phyloP scores from a whole-genome alignment of 2,329 filamentous ascomycete genomes.

The Alternaria ethzedia region DNA sequence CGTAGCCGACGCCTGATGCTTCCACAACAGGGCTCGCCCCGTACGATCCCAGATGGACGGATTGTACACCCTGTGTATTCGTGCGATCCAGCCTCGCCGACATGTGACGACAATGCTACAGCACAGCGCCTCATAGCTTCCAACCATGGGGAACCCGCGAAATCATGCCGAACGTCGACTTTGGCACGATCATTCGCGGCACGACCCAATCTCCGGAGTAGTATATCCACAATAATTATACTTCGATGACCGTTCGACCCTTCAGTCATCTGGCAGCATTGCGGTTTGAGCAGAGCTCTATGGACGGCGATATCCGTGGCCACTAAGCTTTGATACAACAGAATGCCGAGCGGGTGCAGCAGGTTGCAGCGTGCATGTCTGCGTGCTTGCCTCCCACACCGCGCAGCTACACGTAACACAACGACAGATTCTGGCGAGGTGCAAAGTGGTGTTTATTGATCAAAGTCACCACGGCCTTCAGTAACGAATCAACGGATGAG shows the following conservation, averaged over 20 bases:
- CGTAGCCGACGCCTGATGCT: constrained; percentile 3
- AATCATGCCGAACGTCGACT: neutral
- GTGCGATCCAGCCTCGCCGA: neutral
- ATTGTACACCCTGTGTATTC: constrained; percentile 3
- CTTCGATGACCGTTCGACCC: neutral
- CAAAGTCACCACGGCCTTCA: constrained; percentile 7
- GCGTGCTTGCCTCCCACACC: constrained; percentile 11
- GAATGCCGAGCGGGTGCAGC: neutral
- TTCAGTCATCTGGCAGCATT: neutral
- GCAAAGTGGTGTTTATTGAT: neutral
- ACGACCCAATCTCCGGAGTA: neutral
- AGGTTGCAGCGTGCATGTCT: constrained; percentile 21
- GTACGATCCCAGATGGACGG: neutral
- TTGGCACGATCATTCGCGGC: neutral
- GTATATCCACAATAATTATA: neutral
- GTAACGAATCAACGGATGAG: neutral
- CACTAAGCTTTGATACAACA: neutral
- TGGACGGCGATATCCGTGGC: neutral
- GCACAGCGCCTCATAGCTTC: neutral
- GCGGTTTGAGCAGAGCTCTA: neutral
- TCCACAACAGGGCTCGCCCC: neutral
- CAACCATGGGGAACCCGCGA: neutral
- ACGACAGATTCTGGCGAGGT: constrained; percentile 5
- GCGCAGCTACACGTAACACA: constrained; percentile 3
- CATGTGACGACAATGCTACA: neutral